Conservation (phyloP, 352 stramenopile species). For the Ophiocytium majus region DNA sequence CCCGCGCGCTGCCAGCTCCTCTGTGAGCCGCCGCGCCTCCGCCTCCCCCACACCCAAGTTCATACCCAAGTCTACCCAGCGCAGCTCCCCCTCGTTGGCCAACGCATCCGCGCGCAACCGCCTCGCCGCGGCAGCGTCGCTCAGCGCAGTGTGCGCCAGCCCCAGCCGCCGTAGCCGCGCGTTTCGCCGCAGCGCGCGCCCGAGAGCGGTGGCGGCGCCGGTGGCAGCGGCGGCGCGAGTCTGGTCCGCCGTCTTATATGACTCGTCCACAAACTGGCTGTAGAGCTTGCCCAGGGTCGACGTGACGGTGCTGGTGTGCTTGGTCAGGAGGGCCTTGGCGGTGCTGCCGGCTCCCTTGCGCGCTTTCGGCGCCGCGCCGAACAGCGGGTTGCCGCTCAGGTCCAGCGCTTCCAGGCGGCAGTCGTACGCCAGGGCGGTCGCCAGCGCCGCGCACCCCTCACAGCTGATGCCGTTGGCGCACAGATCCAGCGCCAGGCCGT, state of each 20-base stretch:
- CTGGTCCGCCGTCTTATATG: background rate
- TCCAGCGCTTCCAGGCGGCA: constrained; percentile 1
- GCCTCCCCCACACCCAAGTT: background rate
- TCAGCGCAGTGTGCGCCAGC: background rate
- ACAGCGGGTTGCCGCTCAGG: constrained; percentile 2
- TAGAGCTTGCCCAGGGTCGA: constrained; percentile 11
- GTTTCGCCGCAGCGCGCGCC: background rate
- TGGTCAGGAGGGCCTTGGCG: background rate
- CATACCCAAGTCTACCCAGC: background rate
- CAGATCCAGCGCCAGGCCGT: constrained; percentile 21
- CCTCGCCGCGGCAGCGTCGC: background rate
- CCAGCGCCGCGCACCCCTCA: constrained; percentile 29
- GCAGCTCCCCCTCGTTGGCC: background rate
- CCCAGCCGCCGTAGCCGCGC: background rate
- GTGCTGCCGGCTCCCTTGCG: background rate
- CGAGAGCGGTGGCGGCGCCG: background rate
- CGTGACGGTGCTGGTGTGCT: background rate
- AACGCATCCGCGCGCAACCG: background rate
- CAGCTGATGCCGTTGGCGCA: constrained; percentile 39
- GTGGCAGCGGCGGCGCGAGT: background rate
- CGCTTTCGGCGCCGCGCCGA: background rate
- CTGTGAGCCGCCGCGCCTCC: background rate
- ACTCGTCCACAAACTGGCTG: constrained; percentile 29
- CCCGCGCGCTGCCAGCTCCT: background rate
- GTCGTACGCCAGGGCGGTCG: constrained; percentile 25